Conservation (phyloP, 1,284 basidiomycete genomes). For the Papiliotrema flavescens region DNA sequence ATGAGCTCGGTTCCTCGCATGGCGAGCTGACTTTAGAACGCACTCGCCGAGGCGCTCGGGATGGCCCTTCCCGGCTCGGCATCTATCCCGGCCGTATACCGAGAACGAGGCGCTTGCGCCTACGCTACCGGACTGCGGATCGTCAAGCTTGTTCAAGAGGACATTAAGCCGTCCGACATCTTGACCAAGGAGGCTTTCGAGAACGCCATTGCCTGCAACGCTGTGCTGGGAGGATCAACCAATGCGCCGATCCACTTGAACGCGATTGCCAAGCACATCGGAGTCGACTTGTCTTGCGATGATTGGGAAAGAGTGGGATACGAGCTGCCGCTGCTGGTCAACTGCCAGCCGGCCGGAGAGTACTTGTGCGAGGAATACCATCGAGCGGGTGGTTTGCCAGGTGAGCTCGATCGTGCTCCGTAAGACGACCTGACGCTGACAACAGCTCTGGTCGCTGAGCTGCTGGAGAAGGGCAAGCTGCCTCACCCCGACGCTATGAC, state of each 20-base stretch:
- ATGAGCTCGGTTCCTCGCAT: neutral
- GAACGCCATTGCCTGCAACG: constrained; percentile 82
- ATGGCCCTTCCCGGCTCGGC: constrained; percentile 88
- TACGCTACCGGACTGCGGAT: constrained; percentile 76
- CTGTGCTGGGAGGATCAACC: constrained; percentile 84
- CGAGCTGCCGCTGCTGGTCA: constrained; percentile 40
- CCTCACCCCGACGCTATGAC: constrained; percentile 42
- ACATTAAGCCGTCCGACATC: constrained; percentile 89
- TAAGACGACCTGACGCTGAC: neutral
- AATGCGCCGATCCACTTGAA: constrained; percentile 60
- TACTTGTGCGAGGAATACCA: constrained; percentile 48
- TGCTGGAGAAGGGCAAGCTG: constrained; percentile 32
- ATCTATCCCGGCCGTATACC: constrained; percentile 65
- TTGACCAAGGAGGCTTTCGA: constrained; percentile 85
- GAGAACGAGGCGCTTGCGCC: constrained; percentile 50
- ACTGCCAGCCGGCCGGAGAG: constrained; percentile 44
- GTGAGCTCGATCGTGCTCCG: constrained; percentile 8
- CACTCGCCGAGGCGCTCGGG: constrained; percentile 82
- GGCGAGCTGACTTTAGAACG: too few species aligned
- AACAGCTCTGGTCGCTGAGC: constrained; percentile 39
- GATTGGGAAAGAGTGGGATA: constrained; percentile 46
- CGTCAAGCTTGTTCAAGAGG: constrained; percentile 73
- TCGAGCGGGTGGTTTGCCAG: constrained; percentile 44
- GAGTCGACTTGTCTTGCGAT: constrained; percentile 36
- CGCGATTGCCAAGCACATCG: constrained; percentile 46